Percentiles rank a stretch among this genome's conserved stretches.
Evolutionary conservation across 1,284 basidiomycete genomes (phyloP).

Genomic region (Xanthoconium separans): DNA sequence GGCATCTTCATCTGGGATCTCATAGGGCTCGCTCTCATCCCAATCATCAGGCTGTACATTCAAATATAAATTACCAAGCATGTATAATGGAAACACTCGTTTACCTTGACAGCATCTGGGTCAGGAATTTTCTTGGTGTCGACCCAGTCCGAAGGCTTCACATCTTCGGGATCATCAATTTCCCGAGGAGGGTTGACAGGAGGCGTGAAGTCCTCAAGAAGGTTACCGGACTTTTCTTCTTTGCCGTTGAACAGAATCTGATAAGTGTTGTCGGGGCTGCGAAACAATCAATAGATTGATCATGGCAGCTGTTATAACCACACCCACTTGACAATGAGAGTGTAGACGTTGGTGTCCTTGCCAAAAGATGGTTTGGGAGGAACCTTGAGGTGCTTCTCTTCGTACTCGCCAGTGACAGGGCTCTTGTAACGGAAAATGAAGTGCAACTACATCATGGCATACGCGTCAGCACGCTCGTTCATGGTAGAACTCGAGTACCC

Average conservation of each 20-base stretch:
- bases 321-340: constrained; percentile 86
- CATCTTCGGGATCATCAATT: constrained; percentile 92
- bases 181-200: constrained; percentile 90
- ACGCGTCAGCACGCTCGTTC: constrained; percentile 1
- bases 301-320: background rate
- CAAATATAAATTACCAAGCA: background rate
- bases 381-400: constrained; percentile 93
- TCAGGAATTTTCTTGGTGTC: constrained; percentile 86
- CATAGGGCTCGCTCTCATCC: constrained; percentile 93
- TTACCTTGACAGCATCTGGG: constrained; percentile 78
- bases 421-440: constrained; percentile 98
- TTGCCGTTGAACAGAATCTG: constrained; percentile 93
- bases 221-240: constrained; percentile 73
- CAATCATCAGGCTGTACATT: constrained; percentile 79
- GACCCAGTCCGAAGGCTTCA: constrained; percentile 93
- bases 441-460: constrained; percentile 63
- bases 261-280: constrained; percentile 92
- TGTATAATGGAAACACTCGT: constrained; percentile 7
- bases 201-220: constrained; percentile 96
- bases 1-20: constrained; percentile 87
- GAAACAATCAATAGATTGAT: background rate
- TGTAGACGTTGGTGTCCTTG: constrained; percentile 91
- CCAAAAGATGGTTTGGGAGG: constrained; percentile 85
- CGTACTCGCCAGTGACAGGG: constrained; percentile 86
- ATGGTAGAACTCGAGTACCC: constrained; percentile 6